phyloP scores from a whole-genome alignment of 345 rosid species.

The Cardamine occulta region DNA sequence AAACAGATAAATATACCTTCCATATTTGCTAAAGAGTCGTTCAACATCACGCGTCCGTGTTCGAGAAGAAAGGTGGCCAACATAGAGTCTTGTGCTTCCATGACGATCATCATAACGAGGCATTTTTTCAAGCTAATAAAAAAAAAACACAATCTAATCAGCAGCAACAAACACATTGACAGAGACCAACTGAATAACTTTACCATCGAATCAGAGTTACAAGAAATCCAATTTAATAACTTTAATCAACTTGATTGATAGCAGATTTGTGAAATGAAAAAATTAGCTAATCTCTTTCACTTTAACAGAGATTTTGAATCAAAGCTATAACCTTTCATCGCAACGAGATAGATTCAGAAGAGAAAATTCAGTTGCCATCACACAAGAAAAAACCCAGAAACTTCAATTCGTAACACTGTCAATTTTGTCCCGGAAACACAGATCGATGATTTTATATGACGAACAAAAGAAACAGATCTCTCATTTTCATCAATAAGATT shows the following conservation, averaged over 20 bases:
- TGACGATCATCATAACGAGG: slow-evolving; percentile 50
- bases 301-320: not conserved
- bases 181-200: not conserved
- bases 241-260: not conserved
- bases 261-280: not conserved
- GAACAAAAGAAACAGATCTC: not conserved
- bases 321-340: not conserved
- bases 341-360: no score
- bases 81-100: slow-evolving; percentile 55
- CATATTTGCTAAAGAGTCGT: slow-evolving; percentile 55
- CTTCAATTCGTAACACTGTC: not conserved
- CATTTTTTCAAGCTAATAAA: slow-evolving; percentile 47
- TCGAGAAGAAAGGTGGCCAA: slow-evolving; percentile 53
- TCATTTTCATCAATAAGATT: not conserved
- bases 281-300: no score
- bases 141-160: not conserved
- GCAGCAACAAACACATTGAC: not conserved
- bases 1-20: slow-evolving; percentile 41
- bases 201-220: no score
- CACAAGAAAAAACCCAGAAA: not conserved
- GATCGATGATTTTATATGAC: not conserved
- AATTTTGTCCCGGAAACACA: not conserved
- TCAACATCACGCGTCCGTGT: slow-evolving; percentile 59
- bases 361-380: not conserved
- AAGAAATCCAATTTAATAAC: not conserved